These are phyloP conservation scores for Verruconis gallopava DNA, from an alignment of 2,329 filamentous ascomycete species.

Conservation along the genomic window DNA sequence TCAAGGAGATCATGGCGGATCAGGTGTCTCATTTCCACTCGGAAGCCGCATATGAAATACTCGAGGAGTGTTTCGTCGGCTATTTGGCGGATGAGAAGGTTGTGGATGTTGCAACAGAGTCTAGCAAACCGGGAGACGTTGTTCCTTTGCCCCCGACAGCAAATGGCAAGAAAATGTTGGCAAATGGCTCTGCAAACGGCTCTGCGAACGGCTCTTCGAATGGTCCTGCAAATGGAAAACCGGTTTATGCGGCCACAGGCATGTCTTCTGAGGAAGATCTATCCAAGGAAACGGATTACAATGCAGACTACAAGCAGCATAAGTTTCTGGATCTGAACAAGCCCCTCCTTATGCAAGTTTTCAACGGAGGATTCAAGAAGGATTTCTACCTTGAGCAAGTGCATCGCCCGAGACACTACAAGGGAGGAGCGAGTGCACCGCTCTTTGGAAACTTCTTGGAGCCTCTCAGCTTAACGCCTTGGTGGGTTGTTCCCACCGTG, in stretches of 20 bases:
- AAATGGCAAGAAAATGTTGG: conserved; percentile 36
- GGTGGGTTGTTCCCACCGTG: conserved; percentile 74
- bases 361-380: conserved; percentile 77
- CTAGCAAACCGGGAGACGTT: conserved; percentile 35
- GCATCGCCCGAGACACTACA: conserved; percentile 91
- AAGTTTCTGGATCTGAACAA: conserved; percentile 85
- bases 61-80: conserved; percentile 76
- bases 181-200: conserved; percentile 37
- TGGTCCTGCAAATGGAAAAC: conserved; percentile 17
- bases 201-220: conserved; percentile 20
- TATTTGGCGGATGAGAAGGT: conserved; percentile 55
- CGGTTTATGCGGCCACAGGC: conserved; percentile 54
- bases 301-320: conserved; percentile 69
- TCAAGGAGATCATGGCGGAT: conserved; percentile 71
- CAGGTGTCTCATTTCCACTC: conserved; percentile 72
- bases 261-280: conserved; percentile 85
- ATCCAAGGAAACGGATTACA: conserved; percentile 67
- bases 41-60: conserved; percentile 87
- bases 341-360: conserved; percentile 79
- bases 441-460: conserved; percentile 98
- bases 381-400: conserved; percentile 97
- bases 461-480: conserved; percentile 86
- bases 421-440: conserved; percentile 79
- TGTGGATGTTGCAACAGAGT: conserved; percentile 36
- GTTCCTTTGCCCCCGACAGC: conserved; percentile 39